Evolutionary conservation across 2,329 filamentous ascomycete species (phyloP).

Genomic region (Aschersonia sp.): DNA sequence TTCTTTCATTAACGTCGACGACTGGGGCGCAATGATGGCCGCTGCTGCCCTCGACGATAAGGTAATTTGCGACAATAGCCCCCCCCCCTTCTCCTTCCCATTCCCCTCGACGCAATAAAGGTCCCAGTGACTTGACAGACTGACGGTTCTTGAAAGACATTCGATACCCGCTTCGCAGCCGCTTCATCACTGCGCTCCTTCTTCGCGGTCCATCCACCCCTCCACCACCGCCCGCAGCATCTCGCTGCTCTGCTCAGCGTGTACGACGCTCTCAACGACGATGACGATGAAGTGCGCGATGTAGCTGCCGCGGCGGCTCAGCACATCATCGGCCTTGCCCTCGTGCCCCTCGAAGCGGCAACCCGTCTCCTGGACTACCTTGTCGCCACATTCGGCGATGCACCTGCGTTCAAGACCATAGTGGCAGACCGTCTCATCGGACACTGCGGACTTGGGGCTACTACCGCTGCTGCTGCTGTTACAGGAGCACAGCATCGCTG

Average conservation of each 20-base stretch:
- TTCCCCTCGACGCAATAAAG: background rate
- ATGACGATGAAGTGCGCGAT: slow-evolving; percentile 78
- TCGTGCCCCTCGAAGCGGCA: slow-evolving; percentile 34
- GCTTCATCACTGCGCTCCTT: slow-evolving; percentile 39
- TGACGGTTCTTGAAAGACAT: slow-evolving; percentile 28
- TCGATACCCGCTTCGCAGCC: slow-evolving; percentile 50
- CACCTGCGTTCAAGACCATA: slow-evolving; percentile 21
- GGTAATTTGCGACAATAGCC: slow-evolving; percentile 14
- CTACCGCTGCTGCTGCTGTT: slow-evolving; percentile 1
- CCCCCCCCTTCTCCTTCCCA: background rate
- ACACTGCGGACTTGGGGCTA: background rate
- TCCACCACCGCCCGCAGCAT: slow-evolving; percentile 16
- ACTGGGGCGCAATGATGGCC: slow-evolving; percentile 36
- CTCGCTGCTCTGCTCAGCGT: slow-evolving; percentile 48
- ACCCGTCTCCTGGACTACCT: slow-evolving; percentile 30
- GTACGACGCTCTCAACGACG: slow-evolving; percentile 71
- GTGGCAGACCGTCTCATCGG: slow-evolving; percentile 27
- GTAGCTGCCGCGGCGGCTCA: slow-evolving; percentile 38
- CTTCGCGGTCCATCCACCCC: slow-evolving; percentile 15
- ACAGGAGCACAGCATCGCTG: slow-evolving; percentile 2
- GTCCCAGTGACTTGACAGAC: background rate
- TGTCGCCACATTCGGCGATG: slow-evolving; percentile 16
- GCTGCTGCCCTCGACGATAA: slow-evolving; percentile 32
- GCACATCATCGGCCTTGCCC: slow-evolving; percentile 26
- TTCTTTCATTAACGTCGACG: slow-evolving; percentile 4